Evolutionary conservation across 1,284 basidiomycete species (phyloP), one percentile per base, ranked within the genome.

Genomic region (Apiotrichum porosum): DNA sequence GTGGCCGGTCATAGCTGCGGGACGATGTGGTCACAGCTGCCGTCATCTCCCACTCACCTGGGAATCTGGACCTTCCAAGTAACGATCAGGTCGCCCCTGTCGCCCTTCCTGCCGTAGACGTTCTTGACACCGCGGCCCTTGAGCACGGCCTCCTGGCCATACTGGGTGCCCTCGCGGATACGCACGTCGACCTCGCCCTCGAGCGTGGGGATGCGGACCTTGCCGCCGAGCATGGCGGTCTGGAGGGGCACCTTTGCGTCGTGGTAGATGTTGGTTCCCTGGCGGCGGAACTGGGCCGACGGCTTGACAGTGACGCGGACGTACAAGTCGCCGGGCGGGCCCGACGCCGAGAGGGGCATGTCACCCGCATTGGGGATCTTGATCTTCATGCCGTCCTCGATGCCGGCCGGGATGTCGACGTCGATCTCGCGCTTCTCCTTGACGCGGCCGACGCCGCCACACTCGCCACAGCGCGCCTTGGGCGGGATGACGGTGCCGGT

Each of bases 111-210:
- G 42, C 81, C 81, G 69, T 81, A 81, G 14, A 88, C 78, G 39
- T 81, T 80, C 47, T 84, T 78, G 37, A 97, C 83, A 33, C 95
- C 95, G 51, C 89, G 83, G 28, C 85, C 85, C 75, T 88, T 88
- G 62, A 99, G 75, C 14, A 97, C 86, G 81, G 95, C 94, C 73
- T 97, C 92, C 75, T 98, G 91, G 17, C 92, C 93, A 62, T 88
- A 89, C 73, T 98, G 94, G 3, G 95, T 97, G 37, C 95, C 94
- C 30, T 80, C 79, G 38, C 93, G 90, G 41, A 99, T 83, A 52
- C 89, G 85, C 41, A 99, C 89, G 54, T 97, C 92, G 9, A 97
- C 92, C 46, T 95, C 89, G 35, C 93, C 90, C 59, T 98, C 93
- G 23, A 98, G 77, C 21, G 95, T 98, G 21, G 93, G 93, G 40